These are phyloP conservation scores for Verticillium klebahnii DNA, from an alignment of 2,329 filamentous ascomycete species.

Conservation along the genomic window DNA sequence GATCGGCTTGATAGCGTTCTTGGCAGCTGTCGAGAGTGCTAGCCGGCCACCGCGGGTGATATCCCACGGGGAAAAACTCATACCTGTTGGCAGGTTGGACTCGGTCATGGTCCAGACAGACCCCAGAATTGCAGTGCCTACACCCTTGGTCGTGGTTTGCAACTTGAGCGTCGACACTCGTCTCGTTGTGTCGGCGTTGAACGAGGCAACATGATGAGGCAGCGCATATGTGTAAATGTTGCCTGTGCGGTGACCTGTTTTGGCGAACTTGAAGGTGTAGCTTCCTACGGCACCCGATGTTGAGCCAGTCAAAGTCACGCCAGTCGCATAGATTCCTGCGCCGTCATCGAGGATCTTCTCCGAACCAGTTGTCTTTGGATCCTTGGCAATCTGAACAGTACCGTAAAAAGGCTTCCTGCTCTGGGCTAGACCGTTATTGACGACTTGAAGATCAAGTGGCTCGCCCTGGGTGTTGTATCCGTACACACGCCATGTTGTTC, in stretches of 20 bases:
- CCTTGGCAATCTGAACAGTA: constrained; percentile 74
- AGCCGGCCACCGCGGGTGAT: constrained; percentile 36
- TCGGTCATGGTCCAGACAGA: constrained; percentile 70
- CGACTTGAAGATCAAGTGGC: constrained; percentile 54
- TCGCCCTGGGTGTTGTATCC: constrained; percentile 44
- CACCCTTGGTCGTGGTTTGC: constrained; percentile 73
- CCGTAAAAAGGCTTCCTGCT: constrained; percentile 63
- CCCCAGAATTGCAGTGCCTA: constrained; percentile 62
- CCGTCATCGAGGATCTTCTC: constrained; percentile 65
- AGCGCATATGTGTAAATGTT: constrained; percentile 71
- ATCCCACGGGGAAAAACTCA: constrained; percentile 70
- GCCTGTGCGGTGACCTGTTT: constrained; percentile 50
- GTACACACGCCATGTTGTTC: constrained; percentile 68
- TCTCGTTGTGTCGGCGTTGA: constrained; percentile 48
- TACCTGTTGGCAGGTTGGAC: constrained; percentile 55
- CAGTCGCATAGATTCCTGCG: constrained; percentile 62
- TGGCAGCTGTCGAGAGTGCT: constrained; percentile 38
- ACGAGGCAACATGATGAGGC: constrained; percentile 70
- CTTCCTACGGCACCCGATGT: constrained; percentile 50
- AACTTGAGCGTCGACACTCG: constrained; percentile 50
- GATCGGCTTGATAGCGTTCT: constrained; percentile 46
- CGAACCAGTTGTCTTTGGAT: constrained; percentile 41
- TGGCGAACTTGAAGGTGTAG: constrained; percentile 64
- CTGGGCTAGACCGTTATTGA: constrained; percentile 52
- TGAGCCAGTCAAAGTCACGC: constrained; percentile 55